Evolutionary conservation across 2,329 filamentous ascomycete genomes (phyloP).

Genomic region (Paecilomyces variotii): DNA sequence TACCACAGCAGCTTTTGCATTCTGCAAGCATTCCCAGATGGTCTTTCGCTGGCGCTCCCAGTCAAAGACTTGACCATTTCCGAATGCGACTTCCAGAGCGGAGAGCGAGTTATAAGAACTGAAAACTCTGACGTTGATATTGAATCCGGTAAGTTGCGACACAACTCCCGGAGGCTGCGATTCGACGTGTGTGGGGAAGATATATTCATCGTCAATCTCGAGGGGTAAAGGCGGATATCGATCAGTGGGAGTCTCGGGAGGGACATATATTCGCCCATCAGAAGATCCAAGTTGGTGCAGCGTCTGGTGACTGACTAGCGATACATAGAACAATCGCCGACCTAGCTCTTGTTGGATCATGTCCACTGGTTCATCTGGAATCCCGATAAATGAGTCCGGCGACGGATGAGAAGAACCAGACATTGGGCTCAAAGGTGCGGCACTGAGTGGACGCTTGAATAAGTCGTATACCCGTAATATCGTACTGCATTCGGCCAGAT

Average conservation of each 20-base stretch:
- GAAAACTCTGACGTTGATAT: constrained; percentile 69
- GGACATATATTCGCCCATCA: constrained; percentile 64
- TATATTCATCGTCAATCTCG: constrained; percentile 77
- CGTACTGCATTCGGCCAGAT: constrained; percentile 36
- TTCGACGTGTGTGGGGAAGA: constrained; percentile 62
- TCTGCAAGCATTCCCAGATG: constrained; percentile 61
- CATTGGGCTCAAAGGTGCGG: constrained; percentile 9
- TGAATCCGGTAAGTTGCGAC: constrained; percentile 71
- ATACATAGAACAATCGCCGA: constrained; percentile 68
- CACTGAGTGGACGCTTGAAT: constrained; percentile 17
- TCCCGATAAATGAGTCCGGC: constrained; percentile 13
- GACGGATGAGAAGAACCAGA: constrained; percentile 14
- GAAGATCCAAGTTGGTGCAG: constrained; percentile 69
- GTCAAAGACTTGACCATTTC: constrained; percentile 64
- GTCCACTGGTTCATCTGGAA: constrained; percentile 17
- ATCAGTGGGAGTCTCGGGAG: constrained; percentile 65
- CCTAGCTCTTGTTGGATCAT: constrained; percentile 42
- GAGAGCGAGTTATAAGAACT: constrained; percentile 70
- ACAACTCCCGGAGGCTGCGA: constrained; percentile 60
- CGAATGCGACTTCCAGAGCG: constrained; percentile 75
- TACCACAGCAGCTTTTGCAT: constrained; percentile 61
- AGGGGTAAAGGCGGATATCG: constrained; percentile 71
- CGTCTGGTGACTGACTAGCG: constrained; percentile 68
- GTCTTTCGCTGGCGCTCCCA: constrained; percentile 71
- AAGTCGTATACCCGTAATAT: constrained; percentile 35